phyloP scores from a whole-genome alignment of 106 monocot species.

The Hemerocallis citrina region DNA sequence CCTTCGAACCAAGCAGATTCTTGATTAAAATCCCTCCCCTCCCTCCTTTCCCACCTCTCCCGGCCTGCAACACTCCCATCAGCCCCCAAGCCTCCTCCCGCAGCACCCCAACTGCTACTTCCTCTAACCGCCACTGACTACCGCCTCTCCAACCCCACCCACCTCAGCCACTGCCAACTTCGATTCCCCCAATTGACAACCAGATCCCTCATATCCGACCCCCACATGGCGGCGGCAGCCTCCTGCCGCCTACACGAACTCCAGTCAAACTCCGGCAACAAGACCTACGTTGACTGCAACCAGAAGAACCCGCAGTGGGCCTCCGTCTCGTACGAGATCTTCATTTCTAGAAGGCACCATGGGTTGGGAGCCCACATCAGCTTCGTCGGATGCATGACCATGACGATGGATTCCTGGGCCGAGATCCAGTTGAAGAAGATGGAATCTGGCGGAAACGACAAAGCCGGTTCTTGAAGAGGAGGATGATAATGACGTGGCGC shows the following conservation, averaged over 20 bases:
- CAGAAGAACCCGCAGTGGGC: slow-evolving; percentile 84
- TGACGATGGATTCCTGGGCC: slow-evolving; percentile 79
- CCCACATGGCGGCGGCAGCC: slow-evolving; percentile 28
- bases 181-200: not conserved
- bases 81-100: too few species aligned
- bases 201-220: not conserved
- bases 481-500: too few species aligned
- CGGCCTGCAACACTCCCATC: too few species aligned
- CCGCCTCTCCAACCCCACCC: too few species aligned
- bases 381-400: slow-evolving; percentile 61
- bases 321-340: slow-evolving; percentile 55
- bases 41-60: too few species aligned
- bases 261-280: slow-evolving; percentile 59
- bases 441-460: slow-evolving; percentile 80
- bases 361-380: slow-evolving; percentile 64
- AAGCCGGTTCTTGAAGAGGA: too few species aligned
- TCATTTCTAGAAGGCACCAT: slow-evolving; percentile 68
- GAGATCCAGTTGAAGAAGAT: slow-evolving; percentile 90
- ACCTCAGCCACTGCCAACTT: too few species aligned
- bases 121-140: too few species aligned
- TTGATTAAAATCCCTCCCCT: too few species aligned
- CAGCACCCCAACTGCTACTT: too few species aligned
- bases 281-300: slow-evolving; percentile 58
- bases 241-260: slow-evolving; percentile 68
- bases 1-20: too few species aligned